Percentiles rank a stretch among this genome's conserved stretches.
phyloP scores from a whole-genome alignment of 148 eudicot genomes.

The Talinum fruticosum region DNA sequence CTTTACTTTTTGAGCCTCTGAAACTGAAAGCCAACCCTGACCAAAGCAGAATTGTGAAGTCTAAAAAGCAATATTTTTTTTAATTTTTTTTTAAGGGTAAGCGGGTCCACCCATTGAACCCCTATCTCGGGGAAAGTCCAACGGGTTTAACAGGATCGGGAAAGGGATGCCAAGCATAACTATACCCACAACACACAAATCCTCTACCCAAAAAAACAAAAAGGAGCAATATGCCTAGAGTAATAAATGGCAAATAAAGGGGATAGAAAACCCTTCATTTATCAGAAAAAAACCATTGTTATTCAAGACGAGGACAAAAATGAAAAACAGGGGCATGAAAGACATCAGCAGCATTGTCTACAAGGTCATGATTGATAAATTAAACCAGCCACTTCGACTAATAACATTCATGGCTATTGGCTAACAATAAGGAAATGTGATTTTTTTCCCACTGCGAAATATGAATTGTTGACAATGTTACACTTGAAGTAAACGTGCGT shows the following conservation, averaged over 20 bases:
- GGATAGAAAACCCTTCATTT: neutral
- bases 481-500: neutral
- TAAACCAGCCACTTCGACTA: conserved; percentile 10
- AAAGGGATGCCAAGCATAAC: too few relatives aligned
- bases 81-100: too few relatives aligned
- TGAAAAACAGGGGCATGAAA: neutral
- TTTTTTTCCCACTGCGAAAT: too few relatives aligned
- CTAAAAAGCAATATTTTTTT: too few relatives aligned
- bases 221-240: neutral
- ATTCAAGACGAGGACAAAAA: neutral
- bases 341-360: neutral
- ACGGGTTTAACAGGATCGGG: too few relatives aligned
- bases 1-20: too few relatives aligned
- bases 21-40: too few relatives aligned
- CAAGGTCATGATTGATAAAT: neutral
- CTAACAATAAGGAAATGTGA: neutral
- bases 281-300: neutral
- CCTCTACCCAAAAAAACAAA: too few relatives aligned
- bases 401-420: conserved; percentile 11
- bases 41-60: too few relatives aligned
- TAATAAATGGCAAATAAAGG: neutral
- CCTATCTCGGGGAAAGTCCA: too few relatives aligned
- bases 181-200: too few relatives aligned
- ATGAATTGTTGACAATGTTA: neutral
- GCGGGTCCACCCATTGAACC: too few relatives aligned